Base-by-base conservation (phyloP, 306 rosid genomes). In the Vicia sativa region DNA sequence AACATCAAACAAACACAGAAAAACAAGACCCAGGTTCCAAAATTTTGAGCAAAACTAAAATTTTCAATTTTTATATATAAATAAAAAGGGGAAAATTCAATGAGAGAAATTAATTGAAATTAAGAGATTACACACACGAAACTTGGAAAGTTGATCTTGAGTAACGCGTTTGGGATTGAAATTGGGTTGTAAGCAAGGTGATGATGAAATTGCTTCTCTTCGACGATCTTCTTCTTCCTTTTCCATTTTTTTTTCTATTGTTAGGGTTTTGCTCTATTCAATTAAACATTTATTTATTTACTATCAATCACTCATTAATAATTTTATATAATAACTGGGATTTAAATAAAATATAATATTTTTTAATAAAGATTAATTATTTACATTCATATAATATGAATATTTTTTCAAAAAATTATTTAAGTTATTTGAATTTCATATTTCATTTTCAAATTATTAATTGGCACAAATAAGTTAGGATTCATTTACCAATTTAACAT, bases 201-300 rank as follows among this genome's bases (percentile, higher is more conserved):
- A 7, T 2, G 88, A 86, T 14, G 90, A 89, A 4, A 89, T 80
- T 14, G 90, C 81, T 77, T 89, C 96, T 58, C 85, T 83, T 75
- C 79, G 77, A 9, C 71, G 77, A 49, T 86, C 92, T 45, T 80
- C 90, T 44, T 84, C 77, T 73, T 63, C 75, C 68, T 58, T 77
- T n/a, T 75, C 83, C 84, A 73, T 83, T 0, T 10, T n/a, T n/a
- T n/a, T 28, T 10, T 28, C 28, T 44, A 1, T 38, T 12, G 0
- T 55, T 7, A 34, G 38, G 38, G 38, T 12, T 55, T 26, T 9
- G 7, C 4, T 49, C 55, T 49, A 14, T 7, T 14, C 4, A 6
- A 46, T n/a, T n/a, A n/a, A n/a, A n/a, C n/a, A n/a, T n/a, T n/a
- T n/a, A n/a, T n/a, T n/a, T n/a, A n/a, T n/a, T n/a, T n/a, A n/a